A percentile compares a stretch with the other conserved stretches of the same genome.
Evolutionary conservation across 2,329 filamentous ascomycete genomes (phyloP).

Genomic region (Trichophaea hybrida): DNA sequence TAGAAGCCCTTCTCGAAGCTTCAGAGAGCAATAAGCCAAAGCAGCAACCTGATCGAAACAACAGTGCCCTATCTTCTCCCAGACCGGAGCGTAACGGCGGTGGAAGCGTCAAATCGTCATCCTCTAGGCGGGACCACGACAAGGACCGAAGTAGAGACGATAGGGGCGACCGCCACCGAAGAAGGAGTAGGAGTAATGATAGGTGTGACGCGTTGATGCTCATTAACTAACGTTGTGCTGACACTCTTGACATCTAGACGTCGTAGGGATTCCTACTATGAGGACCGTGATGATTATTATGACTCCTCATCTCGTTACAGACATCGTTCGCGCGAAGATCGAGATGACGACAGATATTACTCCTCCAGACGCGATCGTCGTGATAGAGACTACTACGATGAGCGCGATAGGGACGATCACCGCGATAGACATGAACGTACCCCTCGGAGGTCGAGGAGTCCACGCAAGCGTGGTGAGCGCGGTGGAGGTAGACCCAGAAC

Average conservation of each 20-base stretch:
- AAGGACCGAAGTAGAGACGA: slow-evolving; percentile 41
- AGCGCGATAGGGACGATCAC: slow-evolving; percentile 33
- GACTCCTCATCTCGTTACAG: slow-evolving; percentile 39
- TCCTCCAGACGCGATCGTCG: slow-evolving; percentile 36
- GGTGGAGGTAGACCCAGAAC: slow-evolving; percentile 21
- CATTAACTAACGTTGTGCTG: neutral
- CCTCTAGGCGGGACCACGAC: slow-evolving; percentile 18
- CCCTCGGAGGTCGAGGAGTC: slow-evolving; percentile 31
- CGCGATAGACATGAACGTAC: slow-evolving; percentile 34
- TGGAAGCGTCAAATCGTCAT: slow-evolving; percentile 31
- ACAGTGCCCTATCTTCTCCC: slow-evolving; percentile 30
- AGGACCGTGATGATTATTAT: slow-evolving; percentile 39
- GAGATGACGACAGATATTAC: slow-evolving; percentile 32
- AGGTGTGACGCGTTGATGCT: slow-evolving; percentile 30
- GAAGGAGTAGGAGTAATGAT: slow-evolving; percentile 60
- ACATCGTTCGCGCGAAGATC: slow-evolving; percentile 36
- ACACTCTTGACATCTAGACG: slow-evolving; percentile 30
- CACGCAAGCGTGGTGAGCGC: slow-evolving; percentile 29
- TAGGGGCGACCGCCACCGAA: slow-evolving; percentile 36
- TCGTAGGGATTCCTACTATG: slow-evolving; percentile 37
- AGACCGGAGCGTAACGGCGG: slow-evolving; percentile 33
- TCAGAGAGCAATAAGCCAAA: slow-evolving; percentile 45
- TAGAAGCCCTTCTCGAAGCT: slow-evolving; percentile 81
- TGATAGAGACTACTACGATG: slow-evolving; percentile 34
- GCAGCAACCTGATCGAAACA: slow-evolving; percentile 24